phyloP scores from a whole-genome alignment of 352 stramenopile species.

The Globisporangium yorkense region DNA sequence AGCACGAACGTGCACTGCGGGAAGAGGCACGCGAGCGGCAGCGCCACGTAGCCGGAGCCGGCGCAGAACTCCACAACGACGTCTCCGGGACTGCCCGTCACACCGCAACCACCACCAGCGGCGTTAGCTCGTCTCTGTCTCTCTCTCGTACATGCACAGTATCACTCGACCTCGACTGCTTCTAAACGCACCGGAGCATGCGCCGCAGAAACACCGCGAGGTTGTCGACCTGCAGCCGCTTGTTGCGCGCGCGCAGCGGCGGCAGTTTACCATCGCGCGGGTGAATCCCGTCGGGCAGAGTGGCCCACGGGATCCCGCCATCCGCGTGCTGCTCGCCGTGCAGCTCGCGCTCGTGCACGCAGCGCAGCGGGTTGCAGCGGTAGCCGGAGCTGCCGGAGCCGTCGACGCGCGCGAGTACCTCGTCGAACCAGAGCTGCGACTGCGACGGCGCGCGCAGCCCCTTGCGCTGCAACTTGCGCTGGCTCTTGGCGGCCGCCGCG shows the following conservation, averaged over 20 bases:
- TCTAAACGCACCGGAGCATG: slow-evolving; percentile 38
- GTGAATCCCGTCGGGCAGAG: slow-evolving; percentile 60
- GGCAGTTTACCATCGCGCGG: slow-evolving; percentile 61
- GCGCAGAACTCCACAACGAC: slow-evolving; percentile 81
- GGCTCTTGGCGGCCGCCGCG: slow-evolving; percentile 24
- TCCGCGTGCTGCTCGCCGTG: background rate
- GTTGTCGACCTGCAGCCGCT: slow-evolving; percentile 76
- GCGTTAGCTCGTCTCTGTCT: background rate
- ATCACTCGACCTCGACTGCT: background rate
- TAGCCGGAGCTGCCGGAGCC: slow-evolving; percentile 31
- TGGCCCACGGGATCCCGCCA: slow-evolving; percentile 49
- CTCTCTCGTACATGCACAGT: background rate
- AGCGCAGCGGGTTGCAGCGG: slow-evolving; percentile 55
- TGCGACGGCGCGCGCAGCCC: slow-evolving; percentile 32
- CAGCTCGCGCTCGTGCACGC: slow-evolving; percentile 17
- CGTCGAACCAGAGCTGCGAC: slow-evolving; percentile 69
- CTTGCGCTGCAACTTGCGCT: slow-evolving; percentile 44
- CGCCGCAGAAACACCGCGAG: slow-evolving; percentile 61
- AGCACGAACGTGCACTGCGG: slow-evolving; percentile 71
- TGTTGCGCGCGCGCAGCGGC: slow-evolving; percentile 47
- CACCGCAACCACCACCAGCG: background rate
- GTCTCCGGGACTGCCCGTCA: slow-evolving; percentile 40
- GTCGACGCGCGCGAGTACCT: slow-evolving; percentile 56
- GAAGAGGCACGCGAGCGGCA: slow-evolving; percentile 71
- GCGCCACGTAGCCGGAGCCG: slow-evolving; percentile 66